A percentile compares a stretch with the other conserved stretches of the same genome.
These are phyloP conservation scores for Cucurbita maxima DNA, from an alignment of 306 rosid genomes.

Conservation along the genomic window DNA sequence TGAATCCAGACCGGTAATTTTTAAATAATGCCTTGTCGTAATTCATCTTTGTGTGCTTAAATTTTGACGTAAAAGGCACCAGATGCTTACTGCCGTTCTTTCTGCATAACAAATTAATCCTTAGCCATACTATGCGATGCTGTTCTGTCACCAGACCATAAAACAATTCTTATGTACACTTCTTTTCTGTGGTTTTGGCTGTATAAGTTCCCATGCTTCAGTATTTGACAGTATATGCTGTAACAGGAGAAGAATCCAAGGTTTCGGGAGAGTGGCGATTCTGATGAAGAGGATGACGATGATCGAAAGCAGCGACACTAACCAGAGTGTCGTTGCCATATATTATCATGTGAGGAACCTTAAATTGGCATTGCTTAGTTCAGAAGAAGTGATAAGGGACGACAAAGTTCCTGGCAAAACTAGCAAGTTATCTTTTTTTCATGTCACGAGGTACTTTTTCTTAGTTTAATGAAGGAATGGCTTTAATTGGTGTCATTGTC, in stretches of 20 bases:
- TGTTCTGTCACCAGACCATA: not conserved
- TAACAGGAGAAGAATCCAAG: conserved; percentile 91
- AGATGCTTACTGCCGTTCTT: not conserved
- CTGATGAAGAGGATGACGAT: conserved; percentile 91
- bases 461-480: not conserved
- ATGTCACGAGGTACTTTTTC: not conserved
- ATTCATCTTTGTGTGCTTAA: not conserved
- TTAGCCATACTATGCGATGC: not conserved
- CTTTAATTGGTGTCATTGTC: not conserved
- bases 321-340: not conserved
- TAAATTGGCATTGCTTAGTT: not conserved
- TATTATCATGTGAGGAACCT: not conserved
- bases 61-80: not conserved
- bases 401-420: not conserved
- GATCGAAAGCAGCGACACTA: conserved; percentile 43
- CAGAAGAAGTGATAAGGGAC: not conserved
- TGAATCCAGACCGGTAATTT: conserved; percentile 73
- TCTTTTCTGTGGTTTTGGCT: not conserved
- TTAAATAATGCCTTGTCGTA: not conserved
- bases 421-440: not conserved
- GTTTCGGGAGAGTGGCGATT: conserved; percentile 95
- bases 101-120: not conserved
- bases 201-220: not conserved
- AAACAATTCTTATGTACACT: not conserved
- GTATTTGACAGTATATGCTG: not conserved